These are phyloP conservation scores for Calocybe gangraenosa DNA, from an alignment of 768 basidiomycete genomes.

Conservation along the genomic window DNA sequence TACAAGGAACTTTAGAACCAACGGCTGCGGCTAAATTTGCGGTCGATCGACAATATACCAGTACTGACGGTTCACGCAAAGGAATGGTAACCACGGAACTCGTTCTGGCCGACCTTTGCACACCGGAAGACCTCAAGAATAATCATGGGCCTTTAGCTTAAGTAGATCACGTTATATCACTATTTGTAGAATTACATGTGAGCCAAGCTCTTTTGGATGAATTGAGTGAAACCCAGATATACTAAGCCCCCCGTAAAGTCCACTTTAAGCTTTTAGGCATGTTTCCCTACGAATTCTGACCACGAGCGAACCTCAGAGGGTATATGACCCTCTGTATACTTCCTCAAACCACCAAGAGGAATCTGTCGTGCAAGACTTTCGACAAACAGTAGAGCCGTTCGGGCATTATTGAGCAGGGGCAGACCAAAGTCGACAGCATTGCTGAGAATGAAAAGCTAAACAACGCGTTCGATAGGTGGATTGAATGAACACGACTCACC, in stretches of 20 bases:
- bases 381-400: constrained; percentile 86
- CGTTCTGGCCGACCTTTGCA: constrained; percentile 45
- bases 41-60: constrained; percentile 39
- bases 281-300: constrained; percentile 80
- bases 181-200: constrained; percentile 9
- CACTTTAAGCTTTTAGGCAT: constrained; percentile 38
- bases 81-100: constrained; percentile 28
- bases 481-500: constrained; percentile 39
- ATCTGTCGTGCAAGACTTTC: constrained; percentile 84
- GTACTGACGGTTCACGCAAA: constrained; percentile 21
- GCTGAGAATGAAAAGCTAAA: constrained; percentile 33
- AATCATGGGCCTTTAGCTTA: not conserved
- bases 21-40: constrained; percentile 58
- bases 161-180: constrained; percentile 1
- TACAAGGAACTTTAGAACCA: constrained; percentile 59
- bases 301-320: constrained; percentile 91
- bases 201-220: constrained; percentile 19
- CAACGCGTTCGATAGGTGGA: not conserved
- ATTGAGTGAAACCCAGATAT: constrained; percentile 3
- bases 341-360: constrained; percentile 68
- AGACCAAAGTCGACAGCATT: constrained; percentile 97
- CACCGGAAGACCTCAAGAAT: constrained; percentile 34
- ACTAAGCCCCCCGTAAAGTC: constrained; percentile 7
- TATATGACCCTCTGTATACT: constrained; percentile 83
- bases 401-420: constrained; percentile 86